Evolutionary conservation across 495 filamentous ascomycete species (phyloP).

Genomic region (Wilcoxina mikolae): DNA sequence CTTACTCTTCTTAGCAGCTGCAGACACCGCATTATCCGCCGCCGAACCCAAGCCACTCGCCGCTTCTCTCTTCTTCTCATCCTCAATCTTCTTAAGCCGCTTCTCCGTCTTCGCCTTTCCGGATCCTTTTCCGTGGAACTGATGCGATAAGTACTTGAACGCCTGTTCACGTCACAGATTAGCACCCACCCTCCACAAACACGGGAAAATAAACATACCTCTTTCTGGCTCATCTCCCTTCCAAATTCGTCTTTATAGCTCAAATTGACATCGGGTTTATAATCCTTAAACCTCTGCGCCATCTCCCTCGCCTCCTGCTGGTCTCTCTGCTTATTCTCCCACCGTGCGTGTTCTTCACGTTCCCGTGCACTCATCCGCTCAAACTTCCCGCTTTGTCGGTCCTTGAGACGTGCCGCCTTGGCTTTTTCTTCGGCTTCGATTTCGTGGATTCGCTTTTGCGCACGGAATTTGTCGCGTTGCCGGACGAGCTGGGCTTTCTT

Average conservation of each 20-base stretch:
- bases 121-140: slow-evolving; percentile 95
- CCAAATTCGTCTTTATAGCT: slow-evolving; percentile 83
- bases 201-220: slow-evolving; percentile 30
- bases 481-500: slow-evolving; percentile 56
- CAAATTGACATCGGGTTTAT: slow-evolving; percentile 78
- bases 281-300: slow-evolving; percentile 71
- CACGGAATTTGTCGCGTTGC: slow-evolving; percentile 63
- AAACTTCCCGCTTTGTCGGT: slow-evolving; percentile 63
- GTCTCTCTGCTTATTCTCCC: slow-evolving; percentile 76
- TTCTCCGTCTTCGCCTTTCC: slow-evolving; percentile 99
- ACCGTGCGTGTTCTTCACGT: slow-evolving; percentile 74
- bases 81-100: slow-evolving; percentile 87
- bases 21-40: slow-evolving; percentile 56
- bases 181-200: not conserved
- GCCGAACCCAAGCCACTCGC: slow-evolving; percentile 69
- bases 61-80: slow-evolving; percentile 73
- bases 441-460: slow-evolving; percentile 59
- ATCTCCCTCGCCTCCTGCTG: slow-evolving; percentile 63
- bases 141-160: slow-evolving; percentile 85
- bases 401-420: slow-evolving; percentile 69
- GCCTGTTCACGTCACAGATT: slow-evolving; percentile 39
- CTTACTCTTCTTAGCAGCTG: slow-evolving; percentile 61
- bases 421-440: slow-evolving; percentile 62
- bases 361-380: slow-evolving; percentile 80
- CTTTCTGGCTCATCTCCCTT: slow-evolving; percentile 73